A percentile compares a stretch with the other conserved stretches of the same genome.
Conservation (phyloP, 352 stramenopile genomes). For the Phytophthora pini region DNA sequence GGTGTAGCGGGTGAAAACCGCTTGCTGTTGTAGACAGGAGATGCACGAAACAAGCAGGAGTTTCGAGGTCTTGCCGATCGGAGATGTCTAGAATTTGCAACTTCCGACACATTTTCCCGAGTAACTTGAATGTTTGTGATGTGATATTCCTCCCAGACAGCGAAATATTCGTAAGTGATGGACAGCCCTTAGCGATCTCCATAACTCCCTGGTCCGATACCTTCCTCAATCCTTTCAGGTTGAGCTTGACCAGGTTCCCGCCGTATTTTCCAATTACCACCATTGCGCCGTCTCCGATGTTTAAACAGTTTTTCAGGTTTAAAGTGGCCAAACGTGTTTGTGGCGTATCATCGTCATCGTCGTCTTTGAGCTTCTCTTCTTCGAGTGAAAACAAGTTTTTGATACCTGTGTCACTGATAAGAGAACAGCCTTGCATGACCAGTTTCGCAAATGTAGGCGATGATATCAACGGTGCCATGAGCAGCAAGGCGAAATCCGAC, state of each 20-base stretch:
- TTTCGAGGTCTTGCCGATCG: conserved; percentile 56
- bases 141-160: conserved; percentile 62
- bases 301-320: conserved; percentile 64
- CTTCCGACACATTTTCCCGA: conserved; percentile 62
- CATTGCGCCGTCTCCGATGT: conserved; percentile 56
- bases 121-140: conserved; percentile 48
- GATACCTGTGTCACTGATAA: conserved; percentile 57
- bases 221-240: conserved; percentile 60
- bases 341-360: conserved; percentile 33
- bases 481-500: conserved; percentile 64
- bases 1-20: conserved; percentile 10
- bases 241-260: conserved; percentile 49
- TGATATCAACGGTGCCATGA: conserved; percentile 51
- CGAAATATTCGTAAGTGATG: conserved; percentile 45
- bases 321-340: conserved; percentile 25
- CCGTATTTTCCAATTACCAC: conserved; percentile 40
- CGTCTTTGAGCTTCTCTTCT: conserved; percentile 19
- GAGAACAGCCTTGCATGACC: conserved; percentile 52
- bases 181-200: conserved; percentile 56
- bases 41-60: conserved; percentile 47
- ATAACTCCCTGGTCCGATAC: conserved; percentile 63
- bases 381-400: conserved; percentile 52
- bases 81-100: conserved; percentile 54
- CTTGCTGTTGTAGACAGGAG: conserved; percentile 25
- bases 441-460: conserved; percentile 41